Evolutionary conservation across 1,139 yeast genomes (phyloP).

Genomic region (Blastobotrys indianensis): DNA sequence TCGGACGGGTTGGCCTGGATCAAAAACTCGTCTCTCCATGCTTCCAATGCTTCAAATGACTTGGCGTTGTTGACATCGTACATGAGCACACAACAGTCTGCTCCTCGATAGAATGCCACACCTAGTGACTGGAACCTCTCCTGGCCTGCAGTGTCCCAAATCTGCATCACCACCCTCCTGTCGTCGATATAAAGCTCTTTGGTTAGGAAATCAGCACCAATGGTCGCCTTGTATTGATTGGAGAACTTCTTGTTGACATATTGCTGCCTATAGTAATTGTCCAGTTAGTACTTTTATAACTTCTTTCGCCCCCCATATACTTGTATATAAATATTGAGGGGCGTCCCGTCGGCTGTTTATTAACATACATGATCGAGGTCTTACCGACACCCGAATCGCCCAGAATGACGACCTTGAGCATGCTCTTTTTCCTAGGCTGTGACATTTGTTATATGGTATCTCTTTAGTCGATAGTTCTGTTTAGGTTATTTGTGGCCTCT

Average conservation of each 20-base stretch:
- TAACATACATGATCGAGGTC: constrained; percentile 69
- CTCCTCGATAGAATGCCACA: constrained; percentile 96
- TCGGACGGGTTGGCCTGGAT: constrained; percentile 89
- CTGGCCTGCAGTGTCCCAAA: constrained; percentile 90
- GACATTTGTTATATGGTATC: constrained; percentile 4
- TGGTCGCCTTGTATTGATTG: constrained; percentile 95
- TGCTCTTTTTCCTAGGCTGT: constrained; percentile 64
- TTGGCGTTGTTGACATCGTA: constrained; percentile 92
- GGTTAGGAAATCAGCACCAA: constrained; percentile 94
- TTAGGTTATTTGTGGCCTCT: no score
- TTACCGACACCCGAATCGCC: constrained; percentile 99
- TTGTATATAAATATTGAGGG: no score
- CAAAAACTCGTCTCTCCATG: constrained; percentile 94
- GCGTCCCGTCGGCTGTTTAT: constrained; percentile 5
- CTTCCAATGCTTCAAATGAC: constrained; percentile 80
- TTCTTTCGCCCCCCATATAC: no score
- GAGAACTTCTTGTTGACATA: constrained; percentile 93
- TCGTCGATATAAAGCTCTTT: constrained; percentile 84
- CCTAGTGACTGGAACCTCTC: constrained; percentile 90
- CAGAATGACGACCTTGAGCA: constrained; percentile 85
- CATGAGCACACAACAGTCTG: constrained; percentile 95
- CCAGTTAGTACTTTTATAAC: constrained; percentile 8
- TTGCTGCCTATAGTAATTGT: constrained; percentile 52
- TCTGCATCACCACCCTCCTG: constrained; percentile 73
- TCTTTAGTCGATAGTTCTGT: no score